phyloP scores from a whole-genome alignment of 306 rosid species.

The Prinsepia uniflora region DNA sequence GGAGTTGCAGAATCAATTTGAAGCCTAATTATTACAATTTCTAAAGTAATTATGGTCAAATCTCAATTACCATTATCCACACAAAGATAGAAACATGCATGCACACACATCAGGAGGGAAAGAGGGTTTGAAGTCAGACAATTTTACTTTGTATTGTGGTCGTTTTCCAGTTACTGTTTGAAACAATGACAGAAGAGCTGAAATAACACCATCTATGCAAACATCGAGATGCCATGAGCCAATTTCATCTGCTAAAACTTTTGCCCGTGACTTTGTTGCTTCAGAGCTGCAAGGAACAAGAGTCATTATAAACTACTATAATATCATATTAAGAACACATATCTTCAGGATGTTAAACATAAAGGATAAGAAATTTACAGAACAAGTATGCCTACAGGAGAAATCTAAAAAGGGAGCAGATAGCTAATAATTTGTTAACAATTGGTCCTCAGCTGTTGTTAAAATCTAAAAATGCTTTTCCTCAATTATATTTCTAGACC shows the following conservation, averaged over 20 bases:
- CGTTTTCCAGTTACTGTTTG: constrained; percentile 79
- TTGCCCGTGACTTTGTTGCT: constrained; percentile 64
- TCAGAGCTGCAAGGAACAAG: constrained; percentile 65
- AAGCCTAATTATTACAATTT: not conserved
- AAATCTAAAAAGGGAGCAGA: not conserved
- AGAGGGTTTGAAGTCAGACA: not conserved
- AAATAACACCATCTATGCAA: constrained; percentile 72
- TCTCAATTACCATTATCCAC: not conserved
- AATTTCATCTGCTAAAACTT: constrained; percentile 75
- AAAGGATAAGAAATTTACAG: not conserved
- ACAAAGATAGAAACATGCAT: not conserved
- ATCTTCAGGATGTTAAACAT: not conserved
- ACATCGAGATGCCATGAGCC: constrained; percentile 98
- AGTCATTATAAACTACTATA: not conserved
- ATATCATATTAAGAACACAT: not conserved
- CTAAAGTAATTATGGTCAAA: not conserved
- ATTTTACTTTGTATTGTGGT: constrained; percentile 69
- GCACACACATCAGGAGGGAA: not conserved
- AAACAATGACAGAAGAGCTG: constrained; percentile 65
- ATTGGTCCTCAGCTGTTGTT: not conserved
- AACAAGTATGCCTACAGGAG: not conserved
- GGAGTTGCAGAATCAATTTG: constrained; percentile 8
- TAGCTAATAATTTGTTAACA: constrained; percentile 5
- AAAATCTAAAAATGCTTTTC: not conserved
- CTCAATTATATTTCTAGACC: not conserved